Percentiles rank a stretch among this genome's conserved stretches.
Evolutionary conservation across 2,329 filamentous ascomycete species (phyloP).

Genomic region (Peltaster fructicola): DNA sequence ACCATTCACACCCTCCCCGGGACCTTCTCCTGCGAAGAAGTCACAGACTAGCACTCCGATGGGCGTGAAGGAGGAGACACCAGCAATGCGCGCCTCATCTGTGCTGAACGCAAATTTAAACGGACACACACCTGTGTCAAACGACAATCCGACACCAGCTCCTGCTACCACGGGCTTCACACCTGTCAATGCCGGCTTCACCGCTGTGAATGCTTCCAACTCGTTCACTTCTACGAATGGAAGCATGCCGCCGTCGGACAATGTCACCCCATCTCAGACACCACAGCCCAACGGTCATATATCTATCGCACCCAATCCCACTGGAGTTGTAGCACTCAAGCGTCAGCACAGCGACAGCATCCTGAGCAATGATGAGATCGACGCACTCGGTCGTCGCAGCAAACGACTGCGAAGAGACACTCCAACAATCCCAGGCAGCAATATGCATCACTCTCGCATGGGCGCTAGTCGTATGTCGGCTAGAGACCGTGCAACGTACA

Average conservation of each 20-base stretch:
- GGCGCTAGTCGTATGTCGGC: constrained; percentile 47
- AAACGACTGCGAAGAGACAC: constrained; percentile 76
- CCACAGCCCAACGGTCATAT: constrained; percentile 22
- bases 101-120: constrained; percentile 39
- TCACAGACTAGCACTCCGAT: constrained; percentile 31
- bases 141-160: constrained; percentile 20
- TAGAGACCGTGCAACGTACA: constrained; percentile 38
- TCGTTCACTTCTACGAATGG: constrained; percentile 43
- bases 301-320: constrained; percentile 10
- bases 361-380: constrained; percentile 23
- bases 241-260: constrained; percentile 14
- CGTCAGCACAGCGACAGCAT: constrained; percentile 41
- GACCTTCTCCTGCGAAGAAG: constrained; percentile 54
- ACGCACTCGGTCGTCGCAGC: constrained; percentile 48
- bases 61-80: constrained; percentile 40
- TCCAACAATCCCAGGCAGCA: constrained; percentile 83
- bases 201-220: constrained; percentile 40
- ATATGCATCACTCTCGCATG: constrained; percentile 88
- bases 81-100: constrained; percentile 41
- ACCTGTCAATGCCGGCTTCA: constrained; percentile 53
- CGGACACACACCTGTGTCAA: constrained; percentile 10
- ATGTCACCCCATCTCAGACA: constrained; percentile 32
- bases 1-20: constrained; percentile 63
- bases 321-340: constrained; percentile 37
- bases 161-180: constrained; percentile 53